Percentiles rank a stretch among this genome's conserved stretches.
These are phyloP conservation scores for Cardamine occulta DNA, from an alignment of 345 rosid genomes.

Conservation along the genomic window DNA sequence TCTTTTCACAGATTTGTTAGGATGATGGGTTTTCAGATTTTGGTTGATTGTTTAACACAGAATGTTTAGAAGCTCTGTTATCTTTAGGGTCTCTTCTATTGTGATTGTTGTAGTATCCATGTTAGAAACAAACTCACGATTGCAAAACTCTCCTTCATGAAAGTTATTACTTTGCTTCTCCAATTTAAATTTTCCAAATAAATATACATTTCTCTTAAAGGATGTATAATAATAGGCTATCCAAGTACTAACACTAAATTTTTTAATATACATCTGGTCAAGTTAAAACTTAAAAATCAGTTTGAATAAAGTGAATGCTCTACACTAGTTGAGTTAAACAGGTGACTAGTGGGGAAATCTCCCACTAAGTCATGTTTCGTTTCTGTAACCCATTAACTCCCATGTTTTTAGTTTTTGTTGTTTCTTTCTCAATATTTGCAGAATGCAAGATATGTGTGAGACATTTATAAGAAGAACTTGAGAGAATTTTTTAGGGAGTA, in stretches of 20 bases:
- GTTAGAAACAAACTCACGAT: conserved; percentile 27
- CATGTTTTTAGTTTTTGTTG: background rate
- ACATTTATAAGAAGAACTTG: background rate
- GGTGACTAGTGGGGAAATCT: background rate
- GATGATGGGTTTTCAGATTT: conserved; percentile 34
- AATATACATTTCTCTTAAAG: background rate
- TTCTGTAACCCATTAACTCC: background rate
- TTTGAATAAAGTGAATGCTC: background rate
- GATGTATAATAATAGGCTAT: background rate
- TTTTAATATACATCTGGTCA: background rate
- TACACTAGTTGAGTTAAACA: background rate
- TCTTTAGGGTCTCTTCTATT: conserved; percentile 31
- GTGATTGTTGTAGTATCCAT: conserved; percentile 44
- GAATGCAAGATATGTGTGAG: background rate
- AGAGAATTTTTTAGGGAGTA: background rate
- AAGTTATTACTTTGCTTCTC: conserved; percentile 18
- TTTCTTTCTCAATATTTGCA: background rate
- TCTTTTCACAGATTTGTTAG: conserved; percentile 34
- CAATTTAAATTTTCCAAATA: background rate
- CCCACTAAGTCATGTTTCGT: background rate
- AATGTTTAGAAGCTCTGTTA: conserved; percentile 33
- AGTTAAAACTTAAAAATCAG: background rate
- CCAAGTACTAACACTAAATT: background rate
- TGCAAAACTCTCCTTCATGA: conserved; percentile 35
- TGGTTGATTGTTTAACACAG: conserved; percentile 40